Percentiles rank a stretch among this genome's conserved stretches.
phyloP scores from a whole-genome alignment of 345 rosid species.

The Aurinia saxatilis region DNA sequence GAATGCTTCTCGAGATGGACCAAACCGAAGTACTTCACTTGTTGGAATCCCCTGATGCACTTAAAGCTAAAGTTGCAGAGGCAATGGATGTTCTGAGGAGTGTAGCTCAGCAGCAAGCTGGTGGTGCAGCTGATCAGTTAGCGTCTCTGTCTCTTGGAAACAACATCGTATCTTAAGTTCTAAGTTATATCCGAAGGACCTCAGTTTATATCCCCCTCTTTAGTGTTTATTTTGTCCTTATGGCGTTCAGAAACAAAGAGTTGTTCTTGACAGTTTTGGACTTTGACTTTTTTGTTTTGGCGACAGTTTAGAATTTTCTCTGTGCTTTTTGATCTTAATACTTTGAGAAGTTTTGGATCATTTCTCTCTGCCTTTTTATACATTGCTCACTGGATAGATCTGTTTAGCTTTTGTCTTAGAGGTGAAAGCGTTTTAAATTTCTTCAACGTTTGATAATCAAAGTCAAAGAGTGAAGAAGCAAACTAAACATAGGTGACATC shows the following conservation, averaged over 20 bases:
- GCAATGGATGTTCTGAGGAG: slow-evolving; percentile 45
- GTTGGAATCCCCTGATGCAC: slow-evolving; percentile 60
- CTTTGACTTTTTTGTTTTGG: slow-evolving; percentile 7
- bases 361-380: slow-evolving; percentile 6
- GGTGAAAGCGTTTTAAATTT: neutral
- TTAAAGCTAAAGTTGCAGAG: slow-evolving; percentile 49
- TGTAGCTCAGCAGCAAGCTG: slow-evolving; percentile 45
- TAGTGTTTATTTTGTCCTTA: slow-evolving; percentile 3
- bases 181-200: slow-evolving; percentile 8
- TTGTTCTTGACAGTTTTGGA: slow-evolving; percentile 24
- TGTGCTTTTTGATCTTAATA: slow-evolving; percentile 11
- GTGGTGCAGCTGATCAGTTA: slow-evolving; percentile 49
- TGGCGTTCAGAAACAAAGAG: slow-evolving; percentile 15
- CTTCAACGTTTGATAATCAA: neutral
- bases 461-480: no score
- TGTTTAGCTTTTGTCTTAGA: neutral
- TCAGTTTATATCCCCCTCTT: neutral
- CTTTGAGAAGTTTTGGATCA: slow-evolving; percentile 20
- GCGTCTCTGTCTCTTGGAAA: slow-evolving; percentile 50
- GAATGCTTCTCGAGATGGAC: slow-evolving; percentile 61
- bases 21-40: slow-evolving; percentile 55
- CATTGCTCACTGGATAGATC: neutral
- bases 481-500: no score
- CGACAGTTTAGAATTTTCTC: slow-evolving; percentile 4
- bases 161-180: slow-evolving; percentile 38